Base-by-base conservation (phyloP, 2,329 filamentous ascomycete species). In the Cytospora chrysosperma region DNA sequence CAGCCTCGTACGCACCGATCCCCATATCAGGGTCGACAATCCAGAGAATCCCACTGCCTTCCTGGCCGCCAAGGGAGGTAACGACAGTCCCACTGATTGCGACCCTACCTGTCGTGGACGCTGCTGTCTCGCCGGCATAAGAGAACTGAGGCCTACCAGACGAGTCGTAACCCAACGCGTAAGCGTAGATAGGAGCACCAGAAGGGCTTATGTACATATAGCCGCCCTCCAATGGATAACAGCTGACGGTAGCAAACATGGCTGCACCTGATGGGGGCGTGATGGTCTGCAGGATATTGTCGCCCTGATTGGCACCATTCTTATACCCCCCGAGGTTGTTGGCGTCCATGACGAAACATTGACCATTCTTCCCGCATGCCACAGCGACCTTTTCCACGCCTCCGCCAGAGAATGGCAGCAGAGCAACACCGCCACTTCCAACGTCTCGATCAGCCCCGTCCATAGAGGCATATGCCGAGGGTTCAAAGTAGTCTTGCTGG, bases 381-480 rank as follows among this genome's bases (percentile, higher is more conserved):
- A 83, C 76, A 0, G 79, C 82, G 15, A 84, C 80, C 13, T 1
- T 61, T 32, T 37, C 27, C 3, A 61, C 59, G 12, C 51, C 59
- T 32, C 59, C 51, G 13, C 59, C 59, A 24, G 32, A 47, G 27
- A 61, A 61, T 2, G 59, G 50, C 12, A 61, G 24, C 1, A 81
- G 74, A 17, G 75, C 75, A 0, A 79, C 76, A 7, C 74, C 75
- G 2, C 71, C 70, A 19, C 74, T 73, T n/a, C 82, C 82, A 8
- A 85, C 69, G 68, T 85, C 82, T 56, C 79, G 78, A 60, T 84
- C 81, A 0, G 77, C 81, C 9, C 78, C 80, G 57, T 83, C 80
- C 56, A 83, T 72, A 0, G 77, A 75, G 61, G 75, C 75, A 61
- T 85, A 84, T 54, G 83, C 81, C 66, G 77, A 82, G 0, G 82